A percentile compares a stretch with the other conserved stretches of the same genome.
phyloP scores from a whole-genome alignment of 108 stramenopile species.

The Cyclotella cryptica region DNA sequence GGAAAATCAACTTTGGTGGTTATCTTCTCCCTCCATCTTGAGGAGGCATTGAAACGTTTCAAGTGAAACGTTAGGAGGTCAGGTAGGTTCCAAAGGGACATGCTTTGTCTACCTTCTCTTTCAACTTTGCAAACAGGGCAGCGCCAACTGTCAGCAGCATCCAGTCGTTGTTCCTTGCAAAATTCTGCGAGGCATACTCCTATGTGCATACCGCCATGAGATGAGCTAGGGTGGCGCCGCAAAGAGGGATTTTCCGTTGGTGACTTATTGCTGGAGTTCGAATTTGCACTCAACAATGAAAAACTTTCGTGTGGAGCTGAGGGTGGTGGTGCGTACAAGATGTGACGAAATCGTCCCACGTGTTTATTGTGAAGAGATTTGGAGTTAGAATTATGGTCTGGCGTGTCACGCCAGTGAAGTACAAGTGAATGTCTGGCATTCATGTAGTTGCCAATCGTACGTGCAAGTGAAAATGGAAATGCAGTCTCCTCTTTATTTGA shows the following conservation, averaged over 20 bases:
- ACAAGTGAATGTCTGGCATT: slow-evolving; percentile 73
- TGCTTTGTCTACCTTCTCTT: slow-evolving; percentile 84
- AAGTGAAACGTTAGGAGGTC: slow-evolving; percentile 93
- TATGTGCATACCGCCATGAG: slow-evolving; percentile 69
- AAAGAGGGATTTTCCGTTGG: slow-evolving; percentile 22
- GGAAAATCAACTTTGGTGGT: slow-evolving; percentile 95
- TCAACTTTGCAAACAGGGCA: slow-evolving; percentile 90
- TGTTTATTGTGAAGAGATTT: slow-evolving; percentile 38
- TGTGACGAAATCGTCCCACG: slow-evolving; percentile 10
- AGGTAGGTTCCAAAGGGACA: slow-evolving; percentile 91
- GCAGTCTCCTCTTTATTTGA: slow-evolving; percentile 60
- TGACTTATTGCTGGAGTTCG: slow-evolving; percentile 10
- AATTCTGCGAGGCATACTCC: slow-evolving; percentile 89
- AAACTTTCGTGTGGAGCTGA: slow-evolving; percentile 62
- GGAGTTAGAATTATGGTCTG: slow-evolving; percentile 8
- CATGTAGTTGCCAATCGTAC: slow-evolving; percentile 85
- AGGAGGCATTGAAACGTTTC: slow-evolving; percentile 94
- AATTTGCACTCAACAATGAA: slow-evolving; percentile 45
- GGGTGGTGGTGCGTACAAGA: slow-evolving; percentile 65
- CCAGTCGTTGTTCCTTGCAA: slow-evolving; percentile 84
- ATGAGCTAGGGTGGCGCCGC: slow-evolving; percentile 48
- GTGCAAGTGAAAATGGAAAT: slow-evolving; percentile 79
- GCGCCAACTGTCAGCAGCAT: slow-evolving; percentile 75
- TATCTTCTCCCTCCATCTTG: slow-evolving; percentile 94
- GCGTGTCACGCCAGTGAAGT: slow-evolving; percentile 71